These are phyloP conservation scores for Cetradonia linearis DNA, from an alignment of 495 filamentous ascomycete genomes.

Conservation along the genomic window DNA sequence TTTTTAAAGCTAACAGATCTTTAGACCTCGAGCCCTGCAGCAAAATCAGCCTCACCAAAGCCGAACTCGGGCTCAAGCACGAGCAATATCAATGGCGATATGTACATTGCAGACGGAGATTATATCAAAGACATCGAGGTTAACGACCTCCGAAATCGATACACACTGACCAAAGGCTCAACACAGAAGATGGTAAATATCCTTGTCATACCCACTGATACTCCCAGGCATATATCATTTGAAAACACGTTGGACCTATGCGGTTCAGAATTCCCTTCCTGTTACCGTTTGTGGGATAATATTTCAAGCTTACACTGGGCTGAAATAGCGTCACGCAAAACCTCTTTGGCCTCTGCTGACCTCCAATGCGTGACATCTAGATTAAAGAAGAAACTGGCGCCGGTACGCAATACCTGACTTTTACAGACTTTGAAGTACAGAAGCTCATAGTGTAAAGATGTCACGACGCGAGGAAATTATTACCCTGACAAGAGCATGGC, in stretches of 20 bases:
- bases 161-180: slow-evolving; percentile 92
- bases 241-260: slow-evolving; percentile 32
- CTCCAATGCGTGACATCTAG: slow-evolving; percentile 83
- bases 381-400: slow-evolving; percentile 99
- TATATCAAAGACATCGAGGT: slow-evolving; percentile 98
- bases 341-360: slow-evolving; percentile 98
- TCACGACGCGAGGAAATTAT: slow-evolving; percentile 93
- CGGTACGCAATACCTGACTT: slow-evolving; percentile 71
- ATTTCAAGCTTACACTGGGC: slow-evolving; percentile 76
- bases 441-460: slow-evolving; percentile 80
- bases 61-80: slow-evolving; percentile 36
- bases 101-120: slow-evolving; percentile 91
- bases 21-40: slow-evolving; percentile 43
- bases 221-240: slow-evolving; percentile 41
- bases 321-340: slow-evolving; percentile 58
- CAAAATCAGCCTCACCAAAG: slow-evolving; percentile 38
- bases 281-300: slow-evolving; percentile 41
- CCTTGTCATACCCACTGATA: slow-evolving; percentile 73
- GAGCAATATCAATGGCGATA: slow-evolving; percentile 64
- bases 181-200: slow-evolving; percentile 99
- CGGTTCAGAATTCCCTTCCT: slow-evolving; percentile 29
- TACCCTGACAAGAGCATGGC: slow-evolving; percentile 97
- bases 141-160: slow-evolving; percentile 94
- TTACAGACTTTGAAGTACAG: slow-evolving; percentile 45
- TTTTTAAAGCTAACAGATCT: slow-evolving; percentile 28